Conservation (phyloP, 2,329 filamentous ascomycete genomes). For the Fusarium abutilonis region DNA sequence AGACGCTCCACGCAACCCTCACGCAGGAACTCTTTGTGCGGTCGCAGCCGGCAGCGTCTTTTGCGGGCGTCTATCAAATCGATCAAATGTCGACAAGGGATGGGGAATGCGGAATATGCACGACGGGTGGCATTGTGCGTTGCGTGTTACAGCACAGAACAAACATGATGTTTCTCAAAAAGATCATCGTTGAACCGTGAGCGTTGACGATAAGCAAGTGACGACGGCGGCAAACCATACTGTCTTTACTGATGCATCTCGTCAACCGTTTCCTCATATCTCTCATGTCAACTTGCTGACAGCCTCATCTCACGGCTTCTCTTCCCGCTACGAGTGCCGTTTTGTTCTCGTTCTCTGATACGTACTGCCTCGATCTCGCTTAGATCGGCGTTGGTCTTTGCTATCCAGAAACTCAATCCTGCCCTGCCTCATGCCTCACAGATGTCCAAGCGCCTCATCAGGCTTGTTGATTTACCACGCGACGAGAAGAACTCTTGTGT, state of each 20-base stretch:
- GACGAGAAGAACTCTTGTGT: slow-evolving; percentile 26
- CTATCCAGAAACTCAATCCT: slow-evolving; percentile 30
- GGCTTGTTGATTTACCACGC: slow-evolving; percentile 24
- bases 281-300: slow-evolving; percentile 24
- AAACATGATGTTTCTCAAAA: slow-evolving; percentile 1
- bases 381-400: slow-evolving; percentile 35
- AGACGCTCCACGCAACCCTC: slow-evolving; percentile 37
- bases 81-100: neutral
- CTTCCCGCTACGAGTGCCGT: slow-evolving; percentile 18
- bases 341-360: neutral
- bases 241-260: slow-evolving; percentile 15
- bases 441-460: slow-evolving; percentile 32
- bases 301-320: slow-evolving; percentile 26
- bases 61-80: slow-evolving; percentile 26
- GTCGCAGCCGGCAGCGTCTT: slow-evolving; percentile 8
- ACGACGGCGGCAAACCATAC: slow-evolving; percentile 35
- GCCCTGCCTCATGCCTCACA: slow-evolving; percentile 14
- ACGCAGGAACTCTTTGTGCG: slow-evolving; percentile 40
- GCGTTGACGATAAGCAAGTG: slow-evolving; percentile 29
- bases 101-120: neutral
- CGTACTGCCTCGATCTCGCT: slow-evolving; percentile 36
- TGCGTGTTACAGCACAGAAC: slow-evolving; percentile 13
- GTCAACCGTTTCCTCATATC: slow-evolving; percentile 21
- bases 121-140: slow-evolving; percentile 12
- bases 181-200: slow-evolving; percentile 17